A percentile compares a stretch with the other conserved stretches of the same genome.
Evolutionary conservation across 225 moss, liverwort and hornwort genomes (phyloP).

Genomic region (Neckera pumila): DNA sequence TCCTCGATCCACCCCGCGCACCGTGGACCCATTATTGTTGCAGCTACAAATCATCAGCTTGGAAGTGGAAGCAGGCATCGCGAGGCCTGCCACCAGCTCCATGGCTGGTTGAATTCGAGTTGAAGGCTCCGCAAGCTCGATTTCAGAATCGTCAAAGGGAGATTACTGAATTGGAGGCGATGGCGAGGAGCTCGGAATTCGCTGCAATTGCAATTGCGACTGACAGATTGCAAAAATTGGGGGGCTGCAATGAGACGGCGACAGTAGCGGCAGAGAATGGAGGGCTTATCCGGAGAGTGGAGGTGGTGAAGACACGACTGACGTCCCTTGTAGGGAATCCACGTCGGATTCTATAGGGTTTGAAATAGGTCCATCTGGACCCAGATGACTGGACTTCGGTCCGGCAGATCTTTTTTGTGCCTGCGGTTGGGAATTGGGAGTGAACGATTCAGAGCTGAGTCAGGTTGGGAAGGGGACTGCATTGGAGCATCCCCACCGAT

Average conservation of each 20-base stretch:
- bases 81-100: conserved; percentile 40
- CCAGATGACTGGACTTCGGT: not conserved
- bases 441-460: not conserved
- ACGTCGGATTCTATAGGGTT: not conserved
- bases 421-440: not conserved
- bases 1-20: not conserved
- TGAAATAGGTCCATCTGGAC: not conserved
- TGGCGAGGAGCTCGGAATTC: not conserved
- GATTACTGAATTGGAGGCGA: not conserved
- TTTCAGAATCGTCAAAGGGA: not conserved
- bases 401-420: not conserved
- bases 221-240: not conserved
- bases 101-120: conserved; percentile 1
- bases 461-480: not conserved
- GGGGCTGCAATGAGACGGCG: not conserved
- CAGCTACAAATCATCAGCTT: not conserved
- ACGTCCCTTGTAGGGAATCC: not conserved
- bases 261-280: conserved; percentile 2
- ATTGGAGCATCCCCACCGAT: conserved; percentile 1
- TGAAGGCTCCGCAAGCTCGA: not conserved
- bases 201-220: not conserved
- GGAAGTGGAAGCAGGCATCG: conserved; percentile 36
- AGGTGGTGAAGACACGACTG: not conserved
- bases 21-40: not conserved
- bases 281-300: conserved; percentile 13